Evolutionary conservation across 2,329 filamentous ascomycete species (phyloP).

Genomic region (Trichoderma sp.): DNA sequence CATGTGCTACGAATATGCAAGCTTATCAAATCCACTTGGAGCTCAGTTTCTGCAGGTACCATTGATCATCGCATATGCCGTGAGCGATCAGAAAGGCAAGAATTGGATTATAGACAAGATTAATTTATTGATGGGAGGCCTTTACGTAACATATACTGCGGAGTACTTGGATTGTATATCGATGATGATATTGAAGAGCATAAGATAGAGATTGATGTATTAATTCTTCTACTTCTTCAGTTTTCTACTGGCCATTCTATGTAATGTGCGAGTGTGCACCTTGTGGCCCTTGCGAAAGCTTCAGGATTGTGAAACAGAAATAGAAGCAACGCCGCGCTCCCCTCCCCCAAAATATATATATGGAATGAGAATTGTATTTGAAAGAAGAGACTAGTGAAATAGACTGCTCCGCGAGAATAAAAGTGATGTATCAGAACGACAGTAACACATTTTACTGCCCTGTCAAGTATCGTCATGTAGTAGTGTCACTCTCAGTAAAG

Average conservation of each 20-base stretch:
- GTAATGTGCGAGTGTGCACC: neutral
- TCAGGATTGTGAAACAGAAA: neutral
- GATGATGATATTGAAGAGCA: neutral
- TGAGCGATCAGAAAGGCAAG: neutral
- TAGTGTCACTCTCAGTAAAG: neutral
- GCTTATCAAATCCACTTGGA: neutral
- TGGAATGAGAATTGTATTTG: no score
- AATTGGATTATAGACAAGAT: neutral
- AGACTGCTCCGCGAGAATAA: no score
- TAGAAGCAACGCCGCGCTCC: neutral
- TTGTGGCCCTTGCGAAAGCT: neutral
- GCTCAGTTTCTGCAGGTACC: neutral
- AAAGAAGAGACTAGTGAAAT: no score
- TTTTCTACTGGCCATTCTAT: neutral
- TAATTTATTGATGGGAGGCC: neutral
- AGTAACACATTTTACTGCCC: no score
- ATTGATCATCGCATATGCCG: neutral
- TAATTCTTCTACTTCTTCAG: neutral
- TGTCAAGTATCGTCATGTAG: neutral
- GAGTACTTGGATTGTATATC: neutral
- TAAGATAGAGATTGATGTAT: neutral
- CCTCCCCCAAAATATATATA: no score
- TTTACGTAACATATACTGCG: neutral
- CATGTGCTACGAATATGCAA: neutral
- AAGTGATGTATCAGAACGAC: neutral